These are phyloP conservation scores for Fusarium udum DNA, from an alignment of 2,329 filamentous ascomycete genomes.

Conservation along the genomic window DNA sequence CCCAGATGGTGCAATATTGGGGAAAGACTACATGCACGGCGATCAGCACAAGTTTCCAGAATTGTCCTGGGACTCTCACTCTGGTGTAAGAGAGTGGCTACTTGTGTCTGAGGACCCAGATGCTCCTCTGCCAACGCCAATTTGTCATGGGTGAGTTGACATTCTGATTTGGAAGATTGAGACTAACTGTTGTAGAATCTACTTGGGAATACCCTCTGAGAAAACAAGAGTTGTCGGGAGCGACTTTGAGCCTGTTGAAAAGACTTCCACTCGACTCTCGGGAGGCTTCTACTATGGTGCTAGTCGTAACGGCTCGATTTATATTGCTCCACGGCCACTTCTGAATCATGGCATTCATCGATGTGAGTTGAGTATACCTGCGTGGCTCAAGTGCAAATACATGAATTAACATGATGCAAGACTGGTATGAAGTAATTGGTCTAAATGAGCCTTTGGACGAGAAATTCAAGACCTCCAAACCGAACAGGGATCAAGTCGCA, in stretches of 20 bases:
- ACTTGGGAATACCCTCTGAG: slow-evolving; percentile 34
- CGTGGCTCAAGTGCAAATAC: not conserved
- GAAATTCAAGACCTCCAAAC: slow-evolving; percentile 48
- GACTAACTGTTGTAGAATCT: slow-evolving; percentile 24
- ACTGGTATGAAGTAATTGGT: slow-evolving; percentile 61
- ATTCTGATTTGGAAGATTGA: not conserved
- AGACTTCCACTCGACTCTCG: slow-evolving; percentile 45
- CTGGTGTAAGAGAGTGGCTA: slow-evolving; percentile 55
- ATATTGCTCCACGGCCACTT: slow-evolving; percentile 57
- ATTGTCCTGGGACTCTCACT: slow-evolving; percentile 51
- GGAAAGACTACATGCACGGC: slow-evolving; percentile 51
- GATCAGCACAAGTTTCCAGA: slow-evolving; percentile 53
- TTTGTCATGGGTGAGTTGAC: slow-evolving; percentile 55
- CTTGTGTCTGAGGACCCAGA: slow-evolving; percentile 59
- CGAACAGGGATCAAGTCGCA: slow-evolving; percentile 55
- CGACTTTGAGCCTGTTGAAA: slow-evolving; percentile 51
- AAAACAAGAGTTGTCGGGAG: slow-evolving; percentile 31
- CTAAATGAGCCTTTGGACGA: slow-evolving; percentile 55
- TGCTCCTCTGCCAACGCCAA: slow-evolving; percentile 54
- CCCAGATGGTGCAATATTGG: slow-evolving; percentile 48
- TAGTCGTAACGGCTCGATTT: slow-evolving; percentile 53
- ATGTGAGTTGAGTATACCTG: slow-evolving; percentile 52
- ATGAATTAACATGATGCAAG: slow-evolving; percentile 31
- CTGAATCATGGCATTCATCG: slow-evolving; percentile 62
- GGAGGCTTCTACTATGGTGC: slow-evolving; percentile 59